Evolutionary conservation across 2,329 filamentous ascomycete genomes (phyloP).

Genomic region (Aspergillus sp.): DNA sequence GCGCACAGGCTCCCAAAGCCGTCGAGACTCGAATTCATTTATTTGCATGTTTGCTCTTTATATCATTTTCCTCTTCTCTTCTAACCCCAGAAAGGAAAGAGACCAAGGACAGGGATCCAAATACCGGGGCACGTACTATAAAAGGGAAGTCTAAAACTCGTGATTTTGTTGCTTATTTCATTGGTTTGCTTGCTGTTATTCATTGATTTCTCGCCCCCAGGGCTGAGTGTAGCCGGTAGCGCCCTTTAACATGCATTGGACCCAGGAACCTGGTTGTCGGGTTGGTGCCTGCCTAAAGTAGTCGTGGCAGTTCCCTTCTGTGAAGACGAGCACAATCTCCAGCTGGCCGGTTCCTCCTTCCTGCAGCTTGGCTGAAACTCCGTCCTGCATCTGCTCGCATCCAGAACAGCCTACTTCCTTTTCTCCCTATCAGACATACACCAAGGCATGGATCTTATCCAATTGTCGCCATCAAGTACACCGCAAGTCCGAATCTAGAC

Average conservation of each 20-base stretch:
- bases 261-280: conserved; percentile 5
- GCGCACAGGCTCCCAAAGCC: background rate
- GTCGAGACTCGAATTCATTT: background rate
- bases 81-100: background rate
- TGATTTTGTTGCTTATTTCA: background rate
- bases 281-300: background rate
- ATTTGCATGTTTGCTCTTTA: background rate
- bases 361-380: conserved; percentile 11
- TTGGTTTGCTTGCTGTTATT: background rate
- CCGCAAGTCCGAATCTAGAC: background rate
- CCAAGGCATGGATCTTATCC: background rate
- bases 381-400: background rate
- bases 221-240: too few relatives aligned
- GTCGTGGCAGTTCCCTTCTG: background rate
- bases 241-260: background rate
- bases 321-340: background rate
- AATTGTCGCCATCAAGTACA: background rate
- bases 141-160: background rate
- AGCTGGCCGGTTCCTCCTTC: conserved; percentile 3
- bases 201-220: background rate
- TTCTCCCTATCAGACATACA: background rate
- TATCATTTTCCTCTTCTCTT: background rate
- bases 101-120: background rate
- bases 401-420: background rate
- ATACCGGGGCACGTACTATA: background rate